A percentile compares a stretch with the other conserved stretches of the same genome.
phyloP scores from a whole-genome alignment of 495 filamentous ascomycete species.

The Durotheca rogersii region DNA sequence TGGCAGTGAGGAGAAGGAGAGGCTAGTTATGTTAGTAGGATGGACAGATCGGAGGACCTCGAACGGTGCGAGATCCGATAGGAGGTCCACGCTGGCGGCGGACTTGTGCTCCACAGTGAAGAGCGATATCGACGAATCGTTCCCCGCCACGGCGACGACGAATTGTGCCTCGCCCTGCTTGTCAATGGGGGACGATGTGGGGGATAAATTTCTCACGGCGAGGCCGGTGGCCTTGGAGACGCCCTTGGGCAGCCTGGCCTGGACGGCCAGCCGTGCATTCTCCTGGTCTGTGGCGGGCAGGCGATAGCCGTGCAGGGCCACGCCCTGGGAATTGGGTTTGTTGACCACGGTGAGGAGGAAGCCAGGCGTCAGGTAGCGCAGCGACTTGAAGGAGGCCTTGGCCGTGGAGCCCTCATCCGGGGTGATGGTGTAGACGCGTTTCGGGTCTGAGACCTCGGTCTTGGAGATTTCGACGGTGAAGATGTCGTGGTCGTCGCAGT shows the following conservation, averaged over 20 bases:
- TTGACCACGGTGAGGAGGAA: constrained; percentile 66
- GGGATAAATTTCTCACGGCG: constrained; percentile 67
- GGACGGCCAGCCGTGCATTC: constrained; percentile 45
- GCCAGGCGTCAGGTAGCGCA: constrained; percentile 78
- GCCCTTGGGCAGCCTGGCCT: constrained; percentile 43
- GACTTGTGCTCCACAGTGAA: constrained; percentile 66
- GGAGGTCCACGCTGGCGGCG: constrained; percentile 48
- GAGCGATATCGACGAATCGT: constrained; percentile 76
- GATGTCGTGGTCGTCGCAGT: constrained; percentile 78
- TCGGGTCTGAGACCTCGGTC: constrained; percentile 55
- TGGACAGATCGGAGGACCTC: constrained; percentile 71
- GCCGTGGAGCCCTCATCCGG: constrained; percentile 50
- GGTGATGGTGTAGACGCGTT: constrained; percentile 62
- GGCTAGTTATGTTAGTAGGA: constrained; percentile 78
- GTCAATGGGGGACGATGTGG: constrained; percentile 44
- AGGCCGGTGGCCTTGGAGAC: constrained; percentile 63
- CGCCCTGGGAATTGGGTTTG: constrained; percentile 47
- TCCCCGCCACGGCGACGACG: constrained; percentile 77
- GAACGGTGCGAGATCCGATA: constrained; percentile 60
- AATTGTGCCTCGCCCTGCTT: constrained; percentile 65
- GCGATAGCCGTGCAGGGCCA: constrained; percentile 54
- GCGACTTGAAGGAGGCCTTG: constrained; percentile 59
- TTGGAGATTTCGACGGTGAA: constrained; percentile 54
- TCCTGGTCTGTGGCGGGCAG: constrained; percentile 44
- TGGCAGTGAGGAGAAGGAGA: constrained; percentile 73